These are phyloP conservation scores for Pharnaceum exiguum DNA, from an alignment of 148 eudicot genomes.

Conservation along the genomic window DNA sequence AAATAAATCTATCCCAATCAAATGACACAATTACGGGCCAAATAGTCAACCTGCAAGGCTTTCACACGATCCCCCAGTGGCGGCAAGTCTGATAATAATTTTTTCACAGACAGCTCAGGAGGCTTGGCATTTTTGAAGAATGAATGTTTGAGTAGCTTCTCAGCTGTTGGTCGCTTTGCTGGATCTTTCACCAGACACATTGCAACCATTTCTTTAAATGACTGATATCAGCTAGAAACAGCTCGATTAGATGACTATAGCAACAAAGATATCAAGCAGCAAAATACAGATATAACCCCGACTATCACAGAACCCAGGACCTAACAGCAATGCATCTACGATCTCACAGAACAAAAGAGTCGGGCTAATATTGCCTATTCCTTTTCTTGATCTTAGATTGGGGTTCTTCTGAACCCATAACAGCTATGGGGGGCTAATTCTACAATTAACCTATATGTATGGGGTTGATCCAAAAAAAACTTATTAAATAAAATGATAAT, in stretches of 20 bases:
- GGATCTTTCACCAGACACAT: conserved; percentile 99
- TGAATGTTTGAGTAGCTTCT: conserved; percentile 87
- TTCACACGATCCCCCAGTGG: conserved; percentile 92
- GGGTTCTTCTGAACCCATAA: too few species aligned
- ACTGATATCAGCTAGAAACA: conserved; percentile 42
- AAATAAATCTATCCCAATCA: too few species aligned
- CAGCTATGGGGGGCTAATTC: too few species aligned
- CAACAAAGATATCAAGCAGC: neutral
- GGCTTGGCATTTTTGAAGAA: conserved; percentile 92
- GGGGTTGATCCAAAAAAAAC: too few species aligned
- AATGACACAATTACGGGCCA: conserved; percentile 8
- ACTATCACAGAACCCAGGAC: too few species aligned
- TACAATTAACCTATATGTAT: too few species aligned
- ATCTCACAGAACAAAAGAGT: too few species aligned
- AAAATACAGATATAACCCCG: neutral
- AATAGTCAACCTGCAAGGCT: conserved; percentile 63
- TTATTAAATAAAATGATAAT: too few species aligned
- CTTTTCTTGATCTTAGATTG: too few species aligned
- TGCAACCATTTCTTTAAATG: conserved; percentile 97
- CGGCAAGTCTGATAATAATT: conserved; percentile 79
- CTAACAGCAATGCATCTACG: too few species aligned
- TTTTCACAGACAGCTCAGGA: conserved; percentile 82
- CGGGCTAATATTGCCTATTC: too few species aligned
- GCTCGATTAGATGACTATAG: conserved; percentile 19
- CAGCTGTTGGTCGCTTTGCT: conserved; percentile 90